A percentile compares a stretch with the other conserved stretches of the same genome.
These are phyloP conservation scores for Candida dajiaensis DNA, from an alignment of 805 yeast species.

Conservation along the genomic window DNA sequence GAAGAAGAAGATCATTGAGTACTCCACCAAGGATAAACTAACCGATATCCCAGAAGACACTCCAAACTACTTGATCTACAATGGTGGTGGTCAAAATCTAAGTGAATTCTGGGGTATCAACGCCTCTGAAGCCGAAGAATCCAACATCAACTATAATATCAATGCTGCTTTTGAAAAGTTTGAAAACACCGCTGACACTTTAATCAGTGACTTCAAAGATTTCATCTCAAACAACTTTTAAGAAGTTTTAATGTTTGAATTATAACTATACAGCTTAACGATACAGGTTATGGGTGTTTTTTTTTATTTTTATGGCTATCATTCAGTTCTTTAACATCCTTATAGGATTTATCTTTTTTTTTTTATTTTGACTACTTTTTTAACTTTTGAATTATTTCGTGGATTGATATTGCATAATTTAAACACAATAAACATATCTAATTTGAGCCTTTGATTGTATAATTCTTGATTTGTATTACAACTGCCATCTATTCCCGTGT, in stretches of 20 bases:
- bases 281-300: background rate
- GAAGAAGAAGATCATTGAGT: slow-evolving; percentile 69
- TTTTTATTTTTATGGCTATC: background rate
- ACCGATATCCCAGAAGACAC: slow-evolving; percentile 65
- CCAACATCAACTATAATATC: slow-evolving; percentile 2
- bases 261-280: background rate
- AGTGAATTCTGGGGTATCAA: slow-evolving; percentile 25
- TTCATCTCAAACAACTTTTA: slow-evolving; percentile 9
- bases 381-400: background rate
- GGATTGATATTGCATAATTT: background rate
- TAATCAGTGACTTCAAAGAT: slow-evolving; percentile 9
- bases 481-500: background rate
- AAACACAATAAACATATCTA: background rate
- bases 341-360: background rate
- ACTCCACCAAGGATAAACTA: slow-evolving; percentile 55
- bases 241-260: background rate
- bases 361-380: background rate
- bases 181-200: slow-evolving; percentile 15
- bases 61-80: slow-evolving; percentile 71
- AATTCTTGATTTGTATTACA: background rate
- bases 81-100: slow-evolving; percentile 74
- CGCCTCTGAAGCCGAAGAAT: slow-evolving; percentile 1
- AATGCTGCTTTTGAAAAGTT: slow-evolving; percentile 17
- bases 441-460: background rate
- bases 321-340: background rate